These are phyloP conservation scores for Licmophora abbreviata DNA, from an alignment of 108 stramenopile genomes.

Conservation along the genomic window DNA sequence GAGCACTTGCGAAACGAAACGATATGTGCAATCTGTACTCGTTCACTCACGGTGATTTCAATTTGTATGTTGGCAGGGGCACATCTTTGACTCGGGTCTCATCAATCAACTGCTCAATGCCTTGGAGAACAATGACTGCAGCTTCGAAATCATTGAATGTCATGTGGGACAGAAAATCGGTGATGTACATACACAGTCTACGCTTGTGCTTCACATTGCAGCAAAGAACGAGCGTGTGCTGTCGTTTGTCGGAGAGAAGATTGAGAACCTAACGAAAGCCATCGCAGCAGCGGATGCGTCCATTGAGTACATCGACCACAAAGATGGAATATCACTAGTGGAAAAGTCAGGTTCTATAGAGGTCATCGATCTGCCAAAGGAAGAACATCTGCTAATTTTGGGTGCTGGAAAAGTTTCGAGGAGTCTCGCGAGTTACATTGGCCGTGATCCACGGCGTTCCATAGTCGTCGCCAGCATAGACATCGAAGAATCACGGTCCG, in stretches of 20 bases:
- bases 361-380: slow-evolving; percentile 14
- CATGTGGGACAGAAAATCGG: slow-evolving; percentile 16
- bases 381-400: slow-evolving; percentile 58
- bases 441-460: slow-evolving; percentile 23
- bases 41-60: too few species aligned
- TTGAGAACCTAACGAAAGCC: slow-evolving; percentile 30
- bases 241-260: slow-evolving; percentile 27
- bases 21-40: too few species aligned
- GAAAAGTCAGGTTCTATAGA: slow-evolving; percentile 12
- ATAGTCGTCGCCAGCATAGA: slow-evolving; percentile 54
- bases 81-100: slow-evolving; percentile 70
- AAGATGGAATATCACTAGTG: neutral
- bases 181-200: slow-evolving; percentile 14
- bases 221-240: slow-evolving; percentile 25
- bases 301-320: slow-evolving; percentile 30
- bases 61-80: too few species aligned
- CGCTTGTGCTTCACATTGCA: slow-evolving; percentile 32
- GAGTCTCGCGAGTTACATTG: slow-evolving; percentile 59
- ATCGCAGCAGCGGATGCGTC: slow-evolving; percentile 49
- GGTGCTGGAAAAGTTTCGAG: slow-evolving; percentile 75
- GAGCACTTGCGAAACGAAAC: too few species aligned
- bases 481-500: slow-evolving; percentile 42
- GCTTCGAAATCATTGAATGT: slow-evolving; percentile 55
- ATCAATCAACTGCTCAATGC: slow-evolving; percentile 80
- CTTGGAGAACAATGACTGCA: slow-evolving; percentile 49